Evolutionary conservation across 1,284 basidiomycete species (phyloP).

Genomic region (Clitocybe nebularis): DNA sequence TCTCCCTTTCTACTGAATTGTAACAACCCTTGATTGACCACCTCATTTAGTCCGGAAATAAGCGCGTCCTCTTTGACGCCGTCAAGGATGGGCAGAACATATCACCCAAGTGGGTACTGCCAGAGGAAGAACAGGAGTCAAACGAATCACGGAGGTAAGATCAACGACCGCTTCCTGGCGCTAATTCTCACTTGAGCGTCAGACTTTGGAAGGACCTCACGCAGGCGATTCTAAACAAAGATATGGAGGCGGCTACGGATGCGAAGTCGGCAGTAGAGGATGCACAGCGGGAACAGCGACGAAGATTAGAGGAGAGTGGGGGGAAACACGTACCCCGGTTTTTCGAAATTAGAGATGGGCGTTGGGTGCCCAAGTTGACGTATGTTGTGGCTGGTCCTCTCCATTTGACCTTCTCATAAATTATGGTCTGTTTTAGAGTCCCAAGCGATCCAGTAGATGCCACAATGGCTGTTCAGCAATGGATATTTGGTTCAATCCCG

Average conservation of each 20-base stretch:
- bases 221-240: slow-evolving; percentile 79
- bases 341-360: slow-evolving; percentile 75
- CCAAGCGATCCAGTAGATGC: slow-evolving; percentile 68
- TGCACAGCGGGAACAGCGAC: slow-evolving; percentile 82
- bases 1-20: slow-evolving; percentile 2
- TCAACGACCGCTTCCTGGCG: too few relatives aligned
- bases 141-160: slow-evolving; percentile 86
- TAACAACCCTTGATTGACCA: slow-evolving; percentile 1
- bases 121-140: slow-evolving; percentile 85
- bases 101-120: slow-evolving; percentile 79
- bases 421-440: slow-evolving; percentile 40
- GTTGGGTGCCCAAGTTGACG: slow-evolving; percentile 81
- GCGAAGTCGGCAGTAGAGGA: slow-evolving; percentile 93
- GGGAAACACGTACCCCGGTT: slow-evolving; percentile 69
- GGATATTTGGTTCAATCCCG: slow-evolving; percentile 35
- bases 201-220: slow-evolving; percentile 89
- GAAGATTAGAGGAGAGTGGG: slow-evolving; percentile 72
- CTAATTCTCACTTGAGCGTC: too few relatives aligned
- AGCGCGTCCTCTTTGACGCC: slow-evolving; percentile 84
- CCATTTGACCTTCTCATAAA: background rate
- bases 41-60: slow-evolving; percentile 53
- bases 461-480: slow-evolving; percentile 39
- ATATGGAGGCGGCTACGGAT: slow-evolving; percentile 92
- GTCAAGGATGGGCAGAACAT: slow-evolving; percentile 67
- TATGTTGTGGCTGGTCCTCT: slow-evolving; percentile 28